Conservation (phyloP, 352 stramenopile genomes). For the Phytophthora capsici region DNA sequence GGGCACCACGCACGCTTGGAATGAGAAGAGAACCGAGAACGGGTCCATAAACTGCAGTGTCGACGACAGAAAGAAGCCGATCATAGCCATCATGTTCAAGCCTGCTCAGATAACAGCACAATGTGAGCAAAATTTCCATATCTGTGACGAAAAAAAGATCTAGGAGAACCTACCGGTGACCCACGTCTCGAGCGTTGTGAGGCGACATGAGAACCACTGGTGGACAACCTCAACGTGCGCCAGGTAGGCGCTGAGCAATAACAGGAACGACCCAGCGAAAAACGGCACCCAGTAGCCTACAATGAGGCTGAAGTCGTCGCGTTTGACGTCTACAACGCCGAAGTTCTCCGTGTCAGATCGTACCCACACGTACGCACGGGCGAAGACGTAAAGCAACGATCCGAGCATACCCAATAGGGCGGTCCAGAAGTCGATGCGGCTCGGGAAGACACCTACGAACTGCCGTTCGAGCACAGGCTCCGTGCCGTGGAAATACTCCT, state of each 20-base stretch:
- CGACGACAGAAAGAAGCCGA: slow-evolving; percentile 80
- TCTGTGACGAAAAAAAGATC: background rate
- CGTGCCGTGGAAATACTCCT: slow-evolving; percentile 85
- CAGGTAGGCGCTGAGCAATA: slow-evolving; percentile 79
- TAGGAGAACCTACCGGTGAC: slow-evolving; percentile 50
- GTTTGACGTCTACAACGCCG: slow-evolving; percentile 76
- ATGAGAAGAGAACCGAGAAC: slow-evolving; percentile 79
- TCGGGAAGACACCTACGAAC: slow-evolving; percentile 81
- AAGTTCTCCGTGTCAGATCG: slow-evolving; percentile 68
- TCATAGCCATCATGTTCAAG: slow-evolving; percentile 63
- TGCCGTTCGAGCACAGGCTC: slow-evolving; percentile 72
- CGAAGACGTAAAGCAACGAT: slow-evolving; percentile 67
- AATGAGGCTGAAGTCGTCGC: slow-evolving; percentile 69
- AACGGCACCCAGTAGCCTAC: slow-evolving; percentile 85
- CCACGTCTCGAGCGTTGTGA: slow-evolving; percentile 60
- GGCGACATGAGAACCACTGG: slow-evolving; percentile 81
- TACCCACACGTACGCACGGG: slow-evolving; percentile 62
- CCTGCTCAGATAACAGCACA: slow-evolving; percentile 40
- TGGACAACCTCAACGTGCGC: slow-evolving; percentile 85
- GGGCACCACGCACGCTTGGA: slow-evolving; percentile 70
- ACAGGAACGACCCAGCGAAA: slow-evolving; percentile 80
- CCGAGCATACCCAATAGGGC: slow-evolving; percentile 66
- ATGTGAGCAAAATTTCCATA: slow-evolving; percentile 20
- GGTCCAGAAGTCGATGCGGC: slow-evolving; percentile 86
- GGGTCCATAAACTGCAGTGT: slow-evolving; percentile 88